Evolutionary conservation across 2,329 filamentous ascomycete species (phyloP), one percentile per base, ranked within the genome.

Genomic region (Plenodomus biglobosus): DNA sequence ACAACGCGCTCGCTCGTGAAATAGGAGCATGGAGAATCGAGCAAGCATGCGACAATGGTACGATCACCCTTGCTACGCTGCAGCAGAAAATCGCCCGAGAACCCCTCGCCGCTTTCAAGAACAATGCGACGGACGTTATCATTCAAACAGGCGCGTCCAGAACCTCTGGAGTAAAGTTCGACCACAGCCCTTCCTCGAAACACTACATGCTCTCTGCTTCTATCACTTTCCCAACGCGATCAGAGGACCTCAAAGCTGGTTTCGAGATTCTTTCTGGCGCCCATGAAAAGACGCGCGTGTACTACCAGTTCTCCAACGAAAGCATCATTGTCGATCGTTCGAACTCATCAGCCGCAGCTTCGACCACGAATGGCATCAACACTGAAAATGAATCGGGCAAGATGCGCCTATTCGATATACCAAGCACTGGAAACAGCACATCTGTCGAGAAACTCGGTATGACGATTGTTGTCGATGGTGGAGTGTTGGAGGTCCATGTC

Each of bases 231-330:
- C 64, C 72, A 0, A 44, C 70, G 1, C 71, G 75, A 6, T 53
- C 48, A n/a, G 61, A 59, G 1, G 55, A 68, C 17, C 53, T 75
- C 3, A 71, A 70, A 50, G 73, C 71, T 16, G 75, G 75, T 13
- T 72, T 77, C 49, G 66, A 71, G 40, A 74, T 77, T 36, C 55
- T 76, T 2, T 66, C 70, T 1, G 75, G 73, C 4, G 57, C 71
- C 2, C 55, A 70, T 19, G 75, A 77, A 55, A 67, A 65, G 10
- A 76, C 75, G 3, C 69, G 62, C 10, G 70, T 77, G 34, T 76
- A 75, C 58, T 76, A 77, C 55, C 73, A 76, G 40, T 75, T 77
- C 55, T 72, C 69, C 2, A 75, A 76, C 53, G 75, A 77, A 54
- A 71, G 68, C 17, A 50, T 77, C 36, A 62, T 75, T 27, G 60